These are phyloP conservation scores for Penicillium sp. DNA, from an alignment of 2,329 filamentous ascomycete genomes.

Conservation along the genomic window DNA sequence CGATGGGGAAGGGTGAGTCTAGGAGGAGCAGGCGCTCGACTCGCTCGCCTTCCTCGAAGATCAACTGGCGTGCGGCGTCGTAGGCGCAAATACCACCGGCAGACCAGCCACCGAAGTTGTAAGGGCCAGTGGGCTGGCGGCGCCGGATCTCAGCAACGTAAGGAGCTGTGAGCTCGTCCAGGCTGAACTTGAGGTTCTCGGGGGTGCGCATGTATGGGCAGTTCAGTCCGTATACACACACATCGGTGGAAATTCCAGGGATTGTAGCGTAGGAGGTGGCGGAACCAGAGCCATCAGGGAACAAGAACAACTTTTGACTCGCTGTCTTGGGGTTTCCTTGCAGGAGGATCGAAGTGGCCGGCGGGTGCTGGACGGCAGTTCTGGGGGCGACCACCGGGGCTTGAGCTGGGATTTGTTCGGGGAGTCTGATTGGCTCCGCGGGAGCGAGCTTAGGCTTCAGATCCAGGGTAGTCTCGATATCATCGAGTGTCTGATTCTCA, in stretches of 20 bases:
- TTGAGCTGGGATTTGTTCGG: conserved; percentile 21
- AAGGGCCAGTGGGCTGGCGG: conserved; percentile 54
- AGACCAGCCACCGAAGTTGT: conserved; percentile 70
- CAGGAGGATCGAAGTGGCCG: conserved; percentile 42
- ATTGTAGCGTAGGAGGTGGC: conserved; percentile 46
- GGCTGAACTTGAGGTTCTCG: conserved; percentile 31
- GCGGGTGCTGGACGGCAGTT: conserved; percentile 28
- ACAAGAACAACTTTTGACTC: conserved; percentile 41
- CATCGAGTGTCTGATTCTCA: conserved; percentile 41
- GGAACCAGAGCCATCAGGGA: conserved; percentile 47
- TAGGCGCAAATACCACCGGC: conserved; percentile 72
- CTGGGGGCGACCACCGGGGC: conserved; percentile 16
- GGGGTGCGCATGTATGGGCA: conserved; percentile 46
- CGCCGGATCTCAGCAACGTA: conserved; percentile 47
- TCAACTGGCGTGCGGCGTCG: conserved; percentile 62
- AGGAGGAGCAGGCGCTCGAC: conserved; percentile 63
- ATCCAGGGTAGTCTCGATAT: conserved; percentile 38
- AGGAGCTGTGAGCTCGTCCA: conserved; percentile 35
- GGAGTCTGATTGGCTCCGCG: conserved; percentile 18
- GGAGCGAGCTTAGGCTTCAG: conserved; percentile 35
- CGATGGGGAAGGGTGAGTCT: conserved; percentile 64
- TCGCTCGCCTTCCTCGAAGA: conserved; percentile 51
- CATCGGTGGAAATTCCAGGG: conserved; percentile 38
- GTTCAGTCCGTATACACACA: conserved; percentile 44
- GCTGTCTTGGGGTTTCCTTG: conserved; percentile 44